Base-by-base conservation (phyloP, 2,329 filamentous ascomycete genomes). In the Penicillium sp. region DNA sequence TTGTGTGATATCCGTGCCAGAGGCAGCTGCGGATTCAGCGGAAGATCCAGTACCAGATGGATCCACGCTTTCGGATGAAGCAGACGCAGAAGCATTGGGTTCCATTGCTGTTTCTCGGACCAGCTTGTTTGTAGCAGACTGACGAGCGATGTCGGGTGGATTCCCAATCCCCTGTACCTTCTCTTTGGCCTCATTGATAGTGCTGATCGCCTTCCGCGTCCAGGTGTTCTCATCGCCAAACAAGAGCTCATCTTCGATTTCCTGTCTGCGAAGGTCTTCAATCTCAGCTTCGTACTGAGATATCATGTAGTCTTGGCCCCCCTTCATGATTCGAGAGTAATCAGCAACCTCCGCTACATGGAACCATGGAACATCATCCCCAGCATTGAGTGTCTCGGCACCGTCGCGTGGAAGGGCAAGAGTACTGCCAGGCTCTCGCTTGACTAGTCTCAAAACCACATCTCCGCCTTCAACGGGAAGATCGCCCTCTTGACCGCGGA, bases 261-360 rank as follows among this genome's bases (percentile, higher is more conserved):
- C 92, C 79, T 96, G 92, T 64, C 84, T 83, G 62, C 87, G 81
- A 26, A 99, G 81, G 19, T 91, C 88, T 42, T 86, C 81, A 38
- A 97, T 88, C 74, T 98, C 94, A 40, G 86, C 81, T 65, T 96
- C 88, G 69, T 89, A 94, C 73, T 98, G 91, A 57, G 87, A 83
- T 13, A 82, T 75, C 89, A 99, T 94, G 74, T 99, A 99, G 37
- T 91, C 88, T 70, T 91, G 88, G 4, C 92, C 94, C 7, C 93
- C 95, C 75, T 94, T 96, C 91, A 99, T 97, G 59, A 98, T 90
- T 42, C 93, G 88, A 17, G 93, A 92, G 77, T 97, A 99, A 75
- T 99, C 95, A 74, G 96, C 85, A 38, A 97, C 93, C 71, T 97
- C 96, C 10, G 92, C 93, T 6, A 92, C 92, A 78, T 95, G 93